phyloP scores from a whole-genome alignment of 2,329 filamentous ascomycete species.

The Cordyceps tenuipes region DNA sequence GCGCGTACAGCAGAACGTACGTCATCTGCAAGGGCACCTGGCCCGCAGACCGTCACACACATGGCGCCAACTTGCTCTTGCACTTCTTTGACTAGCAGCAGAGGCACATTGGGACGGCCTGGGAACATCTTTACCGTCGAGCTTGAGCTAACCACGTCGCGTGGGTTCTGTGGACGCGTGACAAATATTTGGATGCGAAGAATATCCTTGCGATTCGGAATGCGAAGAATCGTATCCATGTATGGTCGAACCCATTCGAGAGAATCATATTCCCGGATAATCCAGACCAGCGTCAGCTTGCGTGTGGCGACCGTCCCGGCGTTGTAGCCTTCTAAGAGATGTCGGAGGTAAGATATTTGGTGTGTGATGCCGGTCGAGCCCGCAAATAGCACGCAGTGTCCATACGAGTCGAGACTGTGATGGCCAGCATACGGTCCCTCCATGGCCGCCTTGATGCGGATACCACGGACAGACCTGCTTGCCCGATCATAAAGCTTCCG shows the following conservation, averaged over 20 bases:
- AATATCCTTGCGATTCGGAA: slow-evolving; percentile 74
- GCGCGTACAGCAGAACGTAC: slow-evolving; percentile 60
- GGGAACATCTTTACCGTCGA: slow-evolving; percentile 85
- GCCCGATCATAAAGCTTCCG: slow-evolving; percentile 69
- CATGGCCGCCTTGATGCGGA: slow-evolving; percentile 63
- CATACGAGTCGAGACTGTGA: slow-evolving; percentile 84
- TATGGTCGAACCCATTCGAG: slow-evolving; percentile 91
- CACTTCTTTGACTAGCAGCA: slow-evolving; percentile 74
- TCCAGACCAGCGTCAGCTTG: slow-evolving; percentile 79
- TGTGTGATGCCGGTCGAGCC: slow-evolving; percentile 94
- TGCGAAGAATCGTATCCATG: slow-evolving; percentile 64
- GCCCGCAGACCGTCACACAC: slow-evolving; percentile 74
- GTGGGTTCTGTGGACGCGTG: slow-evolving; percentile 76
- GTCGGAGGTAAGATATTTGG: slow-evolving; percentile 78
- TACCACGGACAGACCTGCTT: slow-evolving; percentile 39
- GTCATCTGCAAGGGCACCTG: slow-evolving; percentile 67
- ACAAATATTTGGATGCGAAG: slow-evolving; percentile 85
- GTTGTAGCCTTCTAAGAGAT: slow-evolving; percentile 62
- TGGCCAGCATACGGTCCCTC: slow-evolving; percentile 86
- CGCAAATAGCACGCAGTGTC: slow-evolving; percentile 82
- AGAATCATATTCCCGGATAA: slow-evolving; percentile 80
- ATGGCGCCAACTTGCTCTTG: slow-evolving; percentile 78
- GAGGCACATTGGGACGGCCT: slow-evolving; percentile 74
- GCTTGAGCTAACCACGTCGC: slow-evolving; percentile 68
- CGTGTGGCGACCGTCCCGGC: slow-evolving; percentile 70